A percentile compares a stretch with the other conserved stretches of the same genome.
Evolutionary conservation across 441 rosid genomes (phyloP).

Genomic region (Francoa sonchifolia): DNA sequence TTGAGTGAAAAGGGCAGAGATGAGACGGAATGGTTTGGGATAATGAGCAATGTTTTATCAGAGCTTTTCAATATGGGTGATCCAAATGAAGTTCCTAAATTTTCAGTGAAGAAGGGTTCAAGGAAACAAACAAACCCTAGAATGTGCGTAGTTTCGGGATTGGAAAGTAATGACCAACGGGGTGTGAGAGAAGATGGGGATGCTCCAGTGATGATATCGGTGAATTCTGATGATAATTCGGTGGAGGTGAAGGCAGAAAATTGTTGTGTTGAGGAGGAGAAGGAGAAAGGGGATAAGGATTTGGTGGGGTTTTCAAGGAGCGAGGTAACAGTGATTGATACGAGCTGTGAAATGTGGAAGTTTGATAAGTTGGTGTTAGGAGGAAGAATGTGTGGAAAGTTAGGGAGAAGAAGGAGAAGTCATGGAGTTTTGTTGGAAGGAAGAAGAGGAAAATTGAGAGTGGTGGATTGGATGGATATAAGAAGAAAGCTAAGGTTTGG

Average conservation of each 20-base stretch:
- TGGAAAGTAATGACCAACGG: too few relatives aligned
- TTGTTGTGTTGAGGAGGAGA: conserved; percentile 30
- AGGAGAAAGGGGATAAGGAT: conserved; percentile 34
- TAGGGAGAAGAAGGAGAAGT: conserved; percentile 60
- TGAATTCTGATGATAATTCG: conserved; percentile 23
- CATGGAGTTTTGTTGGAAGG: conserved; percentile 31
- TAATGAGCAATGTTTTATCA: conserved; percentile 56
- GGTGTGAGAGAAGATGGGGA: conserved; percentile 12
- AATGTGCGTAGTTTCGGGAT: conserved; percentile 23
- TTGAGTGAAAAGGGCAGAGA: background rate
- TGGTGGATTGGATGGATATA: conserved; percentile 19
- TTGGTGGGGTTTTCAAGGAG: conserved; percentile 70
- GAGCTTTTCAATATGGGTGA: conserved; percentile 66
- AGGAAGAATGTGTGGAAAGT: conserved; percentile 74
- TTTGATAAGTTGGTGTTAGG: conserved; percentile 61
- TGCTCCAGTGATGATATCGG: conserved; percentile 21
- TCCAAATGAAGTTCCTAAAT: conserved; percentile 6
- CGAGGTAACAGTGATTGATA: conserved; percentile 86
- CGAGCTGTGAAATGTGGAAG: conserved; percentile 72
- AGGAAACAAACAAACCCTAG: conserved; percentile 82
- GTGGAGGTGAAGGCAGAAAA: conserved; percentile 10
- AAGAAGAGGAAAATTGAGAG: conserved; percentile 42
- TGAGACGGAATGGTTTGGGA: conserved; percentile 40
- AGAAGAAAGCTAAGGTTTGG: conserved; percentile 42
- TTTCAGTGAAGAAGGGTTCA: conserved; percentile 29